Base-by-base conservation (phyloP, 2,329 filamentous ascomycete species). In the Chlorencoelia australis region DNA sequence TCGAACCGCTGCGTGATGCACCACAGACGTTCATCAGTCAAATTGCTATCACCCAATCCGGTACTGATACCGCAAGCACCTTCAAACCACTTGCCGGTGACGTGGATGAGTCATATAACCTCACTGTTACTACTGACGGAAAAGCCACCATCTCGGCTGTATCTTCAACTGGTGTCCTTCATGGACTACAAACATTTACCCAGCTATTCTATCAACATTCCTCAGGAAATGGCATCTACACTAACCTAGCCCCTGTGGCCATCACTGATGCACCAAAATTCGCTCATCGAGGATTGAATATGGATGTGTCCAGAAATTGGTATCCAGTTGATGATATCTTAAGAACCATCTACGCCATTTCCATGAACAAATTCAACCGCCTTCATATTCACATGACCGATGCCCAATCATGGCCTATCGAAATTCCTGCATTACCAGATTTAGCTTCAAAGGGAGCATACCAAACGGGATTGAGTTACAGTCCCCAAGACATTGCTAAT, bases 361-460 rank as follows among this genome's bases (percentile, higher is more conserved):
- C 81, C 1, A 86, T 76, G 71, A 85, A 79, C 64, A 91, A 93
- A 64, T 71, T 91, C 66, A 91, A 91, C 61, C 69, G 77, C 5
- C 68, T 93, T 38, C 85, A 91, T 59, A 65, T 89, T 36, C 85
- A 93, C 63, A 69, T 80, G 39, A 91, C 83, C 4, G 85, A 93
- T 58, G 77, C 80, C 11, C 85, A 93, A 59, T 83, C 83, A 4
- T 93, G 85, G 81, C 86, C 86, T 0, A 65, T 94, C 16, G 83
- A 86, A 47, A 79, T 94, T 33, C 82, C 83, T 1, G 60, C 80
- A 2, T 60, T 94, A 43, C 82, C 86, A 3, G 71, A 79, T 40
- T 66, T 94, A 2, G 69, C 84, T 3, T 59, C 67, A 35, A 79
- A 84, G 56, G 86, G 85, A 22, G 79, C 84, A 1, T 93, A 93